phyloP scores from a whole-genome alignment of 352 stramenopile genomes.

The Aphanomyces euteiches region DNA sequence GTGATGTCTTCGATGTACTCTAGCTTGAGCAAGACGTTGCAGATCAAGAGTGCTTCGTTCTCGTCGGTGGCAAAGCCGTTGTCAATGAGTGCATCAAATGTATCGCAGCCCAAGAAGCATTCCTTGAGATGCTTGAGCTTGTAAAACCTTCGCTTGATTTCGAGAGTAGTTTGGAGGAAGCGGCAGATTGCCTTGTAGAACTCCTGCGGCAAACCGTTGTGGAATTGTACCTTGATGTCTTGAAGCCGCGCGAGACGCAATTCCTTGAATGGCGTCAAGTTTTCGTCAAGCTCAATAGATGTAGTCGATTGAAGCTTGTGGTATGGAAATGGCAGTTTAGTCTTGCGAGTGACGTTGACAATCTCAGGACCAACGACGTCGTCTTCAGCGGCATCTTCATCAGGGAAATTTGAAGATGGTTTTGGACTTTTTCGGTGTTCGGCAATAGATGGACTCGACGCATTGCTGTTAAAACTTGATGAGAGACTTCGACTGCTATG shows the following conservation, averaged over 20 bases:
- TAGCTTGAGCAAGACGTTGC: constrained; percentile 76
- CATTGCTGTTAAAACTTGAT: constrained; percentile 1
- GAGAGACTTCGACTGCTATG: constrained; percentile 1
- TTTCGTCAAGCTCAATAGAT: constrained; percentile 36
- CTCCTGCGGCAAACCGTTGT: constrained; percentile 70
- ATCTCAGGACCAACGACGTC: neutral
- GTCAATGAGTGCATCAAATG: constrained; percentile 65
- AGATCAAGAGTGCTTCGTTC: constrained; percentile 56
- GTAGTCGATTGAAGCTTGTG: constrained; percentile 23
- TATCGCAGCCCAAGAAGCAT: constrained; percentile 70
- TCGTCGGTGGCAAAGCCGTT: constrained; percentile 79
- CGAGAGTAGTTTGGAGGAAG: constrained; percentile 67
- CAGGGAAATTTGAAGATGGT: neutral
- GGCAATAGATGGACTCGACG: constrained; percentile 2
- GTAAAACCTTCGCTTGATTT: constrained; percentile 79
- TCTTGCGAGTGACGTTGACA: neutral
- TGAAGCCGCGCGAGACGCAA: constrained; percentile 65
- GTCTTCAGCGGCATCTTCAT: neutral
- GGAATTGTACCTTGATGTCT: constrained; percentile 70
- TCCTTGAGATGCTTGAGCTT: constrained; percentile 87
- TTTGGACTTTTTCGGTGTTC: neutral
- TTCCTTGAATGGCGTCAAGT: constrained; percentile 61
- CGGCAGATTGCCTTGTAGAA: constrained; percentile 72
- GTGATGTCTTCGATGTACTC: constrained; percentile 82
- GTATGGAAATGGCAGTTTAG: constrained; percentile 27